These are phyloP conservation scores for Sporisorium reilianum DNA, from an alignment of 1,284 basidiomycete genomes.

Conservation along the genomic window DNA sequence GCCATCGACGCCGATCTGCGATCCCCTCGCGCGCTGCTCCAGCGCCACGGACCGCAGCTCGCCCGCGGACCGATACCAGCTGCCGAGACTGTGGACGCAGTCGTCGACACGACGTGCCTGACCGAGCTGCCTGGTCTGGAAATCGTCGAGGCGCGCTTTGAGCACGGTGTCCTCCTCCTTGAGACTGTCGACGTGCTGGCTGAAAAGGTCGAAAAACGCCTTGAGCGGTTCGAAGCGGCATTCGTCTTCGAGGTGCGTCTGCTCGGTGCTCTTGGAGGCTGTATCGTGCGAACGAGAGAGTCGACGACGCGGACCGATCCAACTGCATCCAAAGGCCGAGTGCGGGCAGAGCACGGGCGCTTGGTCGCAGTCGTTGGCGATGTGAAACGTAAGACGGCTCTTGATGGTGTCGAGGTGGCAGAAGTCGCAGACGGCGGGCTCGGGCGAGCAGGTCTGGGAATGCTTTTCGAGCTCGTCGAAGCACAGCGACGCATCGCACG, in stretches of 20 bases:
- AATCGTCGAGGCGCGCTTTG: conserved; percentile 21
- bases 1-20: conserved; percentile 42
- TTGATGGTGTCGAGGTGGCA: conserved; percentile 29
- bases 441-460: conserved; percentile 30
- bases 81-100: conserved; percentile 42
- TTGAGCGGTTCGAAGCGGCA: conserved; percentile 50
- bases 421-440: conserved; percentile 32
- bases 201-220: conserved; percentile 39
- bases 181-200: conserved; percentile 26
- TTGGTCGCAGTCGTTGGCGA: conserved; percentile 30
- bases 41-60: conserved; percentile 4
- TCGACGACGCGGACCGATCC: conserved; percentile 39
- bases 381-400: conserved; percentile 33
- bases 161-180: conserved; percentile 39
- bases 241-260: conserved; percentile 27
- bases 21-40: conserved; percentile 19
- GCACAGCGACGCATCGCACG: conserved; percentile 25
- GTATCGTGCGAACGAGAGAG: conserved; percentile 8
- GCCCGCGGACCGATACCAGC: conserved; percentile 48
- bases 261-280: conserved; percentile 13
- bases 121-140: conserved; percentile 24
- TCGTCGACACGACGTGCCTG: conserved; percentile 34
- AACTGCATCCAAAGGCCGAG: conserved; percentile 40
- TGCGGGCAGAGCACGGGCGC: conserved; percentile 38
- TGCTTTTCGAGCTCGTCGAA: conserved; percentile 38